phyloP scores from a whole-genome alignment of 345 rosid species.

The Limnanthes douglasii region DNA sequence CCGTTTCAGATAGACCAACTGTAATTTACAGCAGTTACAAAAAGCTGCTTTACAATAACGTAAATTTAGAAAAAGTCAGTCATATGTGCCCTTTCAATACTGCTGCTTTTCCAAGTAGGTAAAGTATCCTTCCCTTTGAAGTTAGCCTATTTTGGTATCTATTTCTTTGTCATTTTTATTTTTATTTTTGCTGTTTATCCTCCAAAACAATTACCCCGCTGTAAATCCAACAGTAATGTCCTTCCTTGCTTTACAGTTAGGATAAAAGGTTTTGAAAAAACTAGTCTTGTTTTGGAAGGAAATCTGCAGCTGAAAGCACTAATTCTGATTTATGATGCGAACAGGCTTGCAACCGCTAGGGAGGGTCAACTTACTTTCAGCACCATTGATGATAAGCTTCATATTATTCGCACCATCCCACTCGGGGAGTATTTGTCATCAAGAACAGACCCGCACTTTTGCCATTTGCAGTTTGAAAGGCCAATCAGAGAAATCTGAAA shows the following conservation, averaged over 20 bases:
- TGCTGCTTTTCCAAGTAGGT: constrained; percentile 97
- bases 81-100: constrained; percentile 93
- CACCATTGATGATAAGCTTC: constrained; percentile 93
- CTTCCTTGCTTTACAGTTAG: no score
- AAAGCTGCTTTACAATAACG: constrained; percentile 89
- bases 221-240: no score
- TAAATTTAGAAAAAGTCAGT: constrained; percentile 89
- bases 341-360: constrained; percentile 88
- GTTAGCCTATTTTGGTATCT: background rate
- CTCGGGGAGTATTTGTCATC: constrained; percentile 95
- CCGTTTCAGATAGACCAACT: constrained; percentile 94
- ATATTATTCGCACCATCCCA: constrained; percentile 91
- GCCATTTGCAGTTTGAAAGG: constrained; percentile 68
- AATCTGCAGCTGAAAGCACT: background rate
- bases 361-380: constrained; percentile 91
- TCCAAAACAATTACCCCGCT: no score
- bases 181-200: background rate
- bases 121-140: constrained; percentile 2
- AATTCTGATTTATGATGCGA: constrained; percentile 7
- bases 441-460: constrained; percentile 85
- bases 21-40: constrained; percentile 96
- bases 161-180: background rate
- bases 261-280: no score
- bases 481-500: constrained; percentile 71
- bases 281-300: background rate